Conservation (phyloP, 2,329 filamentous ascomycete genomes). For the Fusarium tjaetaba region DNA sequence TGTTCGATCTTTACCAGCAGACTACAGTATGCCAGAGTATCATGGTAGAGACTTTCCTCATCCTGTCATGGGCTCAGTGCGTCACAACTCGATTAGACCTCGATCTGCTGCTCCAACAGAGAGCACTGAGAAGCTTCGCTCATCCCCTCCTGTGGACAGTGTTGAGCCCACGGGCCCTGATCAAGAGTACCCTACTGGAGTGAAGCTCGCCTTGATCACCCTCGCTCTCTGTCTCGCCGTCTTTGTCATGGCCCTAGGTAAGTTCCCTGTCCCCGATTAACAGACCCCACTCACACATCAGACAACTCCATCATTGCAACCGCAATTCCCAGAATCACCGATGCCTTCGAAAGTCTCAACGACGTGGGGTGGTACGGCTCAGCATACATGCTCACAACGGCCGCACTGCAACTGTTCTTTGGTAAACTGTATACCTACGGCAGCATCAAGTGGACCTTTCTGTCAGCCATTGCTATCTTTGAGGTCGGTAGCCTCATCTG, state of each 20-base stretch:
- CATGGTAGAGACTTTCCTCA: slow-evolving; percentile 29
- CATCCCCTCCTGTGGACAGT: background rate
- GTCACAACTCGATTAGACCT: slow-evolving; percentile 35
- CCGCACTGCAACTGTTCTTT: slow-evolving; percentile 53
- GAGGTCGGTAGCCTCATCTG: slow-evolving; percentile 57
- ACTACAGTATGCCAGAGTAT: slow-evolving; percentile 20
- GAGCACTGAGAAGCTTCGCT: slow-evolving; percentile 45
- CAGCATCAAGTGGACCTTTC: slow-evolving; percentile 54
- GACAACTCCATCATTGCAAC: slow-evolving; percentile 56
- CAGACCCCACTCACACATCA: slow-evolving; percentile 20
- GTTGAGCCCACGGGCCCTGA: background rate
- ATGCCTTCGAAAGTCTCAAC: slow-evolving; percentile 54
- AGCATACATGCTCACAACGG: slow-evolving; percentile 54
- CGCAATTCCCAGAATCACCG: slow-evolving; percentile 56
- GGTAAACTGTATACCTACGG: slow-evolving; percentile 58
- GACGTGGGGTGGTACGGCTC: slow-evolving; percentile 63
- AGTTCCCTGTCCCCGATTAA: background rate
- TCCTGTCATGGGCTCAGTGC: slow-evolving; percentile 39
- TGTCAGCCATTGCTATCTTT: slow-evolving; percentile 52
- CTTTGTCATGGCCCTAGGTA: slow-evolving; percentile 54
- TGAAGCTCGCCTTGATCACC: slow-evolving; percentile 48
- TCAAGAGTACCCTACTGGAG: slow-evolving; percentile 38
- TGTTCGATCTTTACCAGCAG: slow-evolving; percentile 32
- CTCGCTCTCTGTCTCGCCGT: slow-evolving; percentile 52
- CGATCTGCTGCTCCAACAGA: slow-evolving; percentile 32